These are phyloP conservation scores for Penicillium sclerotigenum DNA, from an alignment of 2,329 filamentous ascomycete genomes.

Conservation along the genomic window DNA sequence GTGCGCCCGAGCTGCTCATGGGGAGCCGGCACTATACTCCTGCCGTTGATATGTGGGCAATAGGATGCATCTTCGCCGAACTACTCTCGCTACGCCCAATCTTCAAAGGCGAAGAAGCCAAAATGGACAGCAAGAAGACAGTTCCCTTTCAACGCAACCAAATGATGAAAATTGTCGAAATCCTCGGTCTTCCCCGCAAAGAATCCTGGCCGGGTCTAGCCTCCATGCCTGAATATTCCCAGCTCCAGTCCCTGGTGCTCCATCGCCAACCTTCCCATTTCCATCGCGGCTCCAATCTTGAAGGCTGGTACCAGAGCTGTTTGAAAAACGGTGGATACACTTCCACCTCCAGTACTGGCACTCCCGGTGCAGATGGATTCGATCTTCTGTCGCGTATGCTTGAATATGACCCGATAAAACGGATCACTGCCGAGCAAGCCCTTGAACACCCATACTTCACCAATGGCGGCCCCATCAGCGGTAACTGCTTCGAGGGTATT, in stretches of 20 bases:
- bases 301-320: constrained; percentile 75
- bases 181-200: constrained; percentile 85
- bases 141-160: constrained; percentile 97
- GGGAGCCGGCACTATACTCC: constrained; percentile 96
- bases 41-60: constrained; percentile 94
- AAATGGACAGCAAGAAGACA: constrained; percentile 97
- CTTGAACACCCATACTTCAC: constrained; percentile 89
- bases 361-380: constrained; percentile 72
- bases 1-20: constrained; percentile 87
- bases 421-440: constrained; percentile 82
- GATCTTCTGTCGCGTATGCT: constrained; percentile 77
- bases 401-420: constrained; percentile 87
- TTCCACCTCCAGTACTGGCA: constrained; percentile 49
- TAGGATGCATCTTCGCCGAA: constrained; percentile 97
- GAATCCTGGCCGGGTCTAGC: constrained; percentile 82
- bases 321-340: constrained; percentile 58
- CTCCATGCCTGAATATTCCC: constrained; percentile 81
- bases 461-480: constrained; percentile 63
- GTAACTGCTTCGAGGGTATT: constrained; percentile 87
- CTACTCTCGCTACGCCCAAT: constrained; percentile 85
- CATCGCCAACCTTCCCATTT: constrained; percentile 48
- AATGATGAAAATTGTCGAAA: constrained; percentile 98
- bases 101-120: constrained; percentile 97
- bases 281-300: constrained; percentile 58
- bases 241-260: constrained; percentile 57